These are phyloP conservation scores for Stachybotrys elegans DNA, from an alignment of 2,329 filamentous ascomycete species.

Conservation along the genomic window DNA sequence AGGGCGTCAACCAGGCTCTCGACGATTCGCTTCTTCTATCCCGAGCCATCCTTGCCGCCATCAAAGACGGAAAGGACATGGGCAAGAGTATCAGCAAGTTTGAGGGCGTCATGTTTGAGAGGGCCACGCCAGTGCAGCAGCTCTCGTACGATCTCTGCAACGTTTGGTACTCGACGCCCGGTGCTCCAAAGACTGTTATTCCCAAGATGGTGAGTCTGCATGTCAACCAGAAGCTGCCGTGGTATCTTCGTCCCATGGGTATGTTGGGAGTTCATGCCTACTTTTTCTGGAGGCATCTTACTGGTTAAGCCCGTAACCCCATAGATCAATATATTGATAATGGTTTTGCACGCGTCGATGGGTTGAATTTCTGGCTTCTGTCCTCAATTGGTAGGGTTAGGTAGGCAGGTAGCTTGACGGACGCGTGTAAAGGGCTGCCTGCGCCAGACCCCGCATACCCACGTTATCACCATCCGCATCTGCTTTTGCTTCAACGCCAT, in stretches of 20 bases:
- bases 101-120: conserved; percentile 33
- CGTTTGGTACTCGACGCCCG: conserved; percentile 42
- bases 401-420: no score
- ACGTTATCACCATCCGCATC: no score
- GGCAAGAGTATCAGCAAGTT: conserved; percentile 28
- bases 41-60: conserved; percentile 30
- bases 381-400: no score
- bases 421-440: not conserved
- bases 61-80: conserved; percentile 17
- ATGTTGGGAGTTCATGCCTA: conserved; percentile 21
- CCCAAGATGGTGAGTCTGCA: conserved; percentile 27
- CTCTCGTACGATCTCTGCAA: conserved; percentile 40
- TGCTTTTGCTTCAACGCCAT: no score
- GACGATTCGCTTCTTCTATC: conserved; percentile 48
- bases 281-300: conserved; percentile 18
- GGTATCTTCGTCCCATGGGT: conserved; percentile 23
- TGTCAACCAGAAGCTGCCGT: conserved; percentile 23
- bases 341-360: no score
- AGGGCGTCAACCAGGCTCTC: conserved; percentile 55
- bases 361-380: no score
- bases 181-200: conserved; percentile 37
- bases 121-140: conserved; percentile 29
- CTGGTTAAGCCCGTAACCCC: not conserved
- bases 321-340: not conserved
- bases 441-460: no score